These are phyloP conservation scores for Zelonia costaricensis DNA, from an alignment of 208 protist genomes.

Conservation along the genomic window DNA sequence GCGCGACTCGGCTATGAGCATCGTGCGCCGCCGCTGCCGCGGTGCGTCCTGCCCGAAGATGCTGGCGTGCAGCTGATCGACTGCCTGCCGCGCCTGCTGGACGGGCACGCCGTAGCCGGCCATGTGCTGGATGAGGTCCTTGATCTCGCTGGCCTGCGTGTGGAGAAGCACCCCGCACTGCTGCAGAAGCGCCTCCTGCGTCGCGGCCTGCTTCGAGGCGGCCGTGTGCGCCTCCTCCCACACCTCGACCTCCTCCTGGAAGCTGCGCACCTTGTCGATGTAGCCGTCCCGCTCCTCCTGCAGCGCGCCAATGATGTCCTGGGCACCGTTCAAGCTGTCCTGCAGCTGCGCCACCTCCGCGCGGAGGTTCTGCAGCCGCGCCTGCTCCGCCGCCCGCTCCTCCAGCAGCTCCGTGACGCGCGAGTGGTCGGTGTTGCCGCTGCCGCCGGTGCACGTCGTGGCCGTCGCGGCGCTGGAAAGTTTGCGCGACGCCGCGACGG, in stretches of 20 bases:
- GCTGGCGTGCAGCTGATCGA: constrained; percentile 6
- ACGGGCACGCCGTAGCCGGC: constrained; percentile 18
- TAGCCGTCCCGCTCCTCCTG: constrained; percentile 49
- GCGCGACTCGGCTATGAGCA: not conserved
- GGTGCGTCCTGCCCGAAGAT: not conserved
- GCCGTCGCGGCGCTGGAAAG: constrained; percentile 13
- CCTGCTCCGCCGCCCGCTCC: constrained; percentile 39
- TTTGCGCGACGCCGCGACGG: constrained; percentile 8
- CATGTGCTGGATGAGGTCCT: constrained; percentile 37
- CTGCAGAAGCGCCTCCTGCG: constrained; percentile 29
- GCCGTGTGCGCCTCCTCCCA: constrained; percentile 69
- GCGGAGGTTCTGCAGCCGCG: constrained; percentile 35
- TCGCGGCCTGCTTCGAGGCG: constrained; percentile 32
- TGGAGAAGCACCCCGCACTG: constrained; percentile 28
- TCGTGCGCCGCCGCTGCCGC: constrained; percentile 3
- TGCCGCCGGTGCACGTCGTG: not conserved
- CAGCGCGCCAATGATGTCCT: constrained; percentile 43
- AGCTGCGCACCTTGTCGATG: constrained; percentile 18
- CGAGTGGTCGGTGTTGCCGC: not conserved
- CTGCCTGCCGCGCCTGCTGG: constrained; percentile 8
- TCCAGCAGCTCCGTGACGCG: constrained; percentile 39
- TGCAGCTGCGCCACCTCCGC: constrained; percentile 44
- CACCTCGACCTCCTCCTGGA: constrained; percentile 56
- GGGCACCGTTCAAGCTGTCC: constrained; percentile 37
- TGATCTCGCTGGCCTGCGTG: constrained; percentile 35